A percentile compares a stretch with the other conserved stretches of the same genome.
Evolutionary conservation across 257 asterid species (phyloP).

Genomic region (Eustoma russellianum): DNA sequence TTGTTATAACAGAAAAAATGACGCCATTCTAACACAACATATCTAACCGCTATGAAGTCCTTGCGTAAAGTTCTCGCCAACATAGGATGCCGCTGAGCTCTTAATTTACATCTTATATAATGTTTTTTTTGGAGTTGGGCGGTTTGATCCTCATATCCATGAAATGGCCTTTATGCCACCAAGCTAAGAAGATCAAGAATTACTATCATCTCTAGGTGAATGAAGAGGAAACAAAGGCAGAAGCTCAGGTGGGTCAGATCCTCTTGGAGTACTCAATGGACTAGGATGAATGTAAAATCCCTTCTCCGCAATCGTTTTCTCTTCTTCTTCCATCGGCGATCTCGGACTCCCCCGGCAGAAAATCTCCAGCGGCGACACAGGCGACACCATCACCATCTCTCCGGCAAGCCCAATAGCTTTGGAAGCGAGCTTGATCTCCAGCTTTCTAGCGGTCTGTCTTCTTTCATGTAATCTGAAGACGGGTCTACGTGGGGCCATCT

Average conservation of each 20-base stretch:
- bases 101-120: too few relatives aligned
- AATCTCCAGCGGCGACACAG: constrained; percentile 61
- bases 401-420: constrained; percentile 1
- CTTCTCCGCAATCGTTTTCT: constrained; percentile 47
- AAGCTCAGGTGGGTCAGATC: constrained; percentile 67
- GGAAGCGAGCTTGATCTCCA: constrained; percentile 50
- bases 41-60: constrained; percentile 6
- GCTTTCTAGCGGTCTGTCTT: constrained; percentile 38
- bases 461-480: constrained; percentile 68
- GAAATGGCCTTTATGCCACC: neutral
- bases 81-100: too few relatives aligned
- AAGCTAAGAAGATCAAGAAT: constrained; percentile 12
- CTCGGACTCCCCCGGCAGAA: constrained; percentile 36
- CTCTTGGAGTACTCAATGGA: constrained; percentile 51
- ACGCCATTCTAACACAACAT: neutral
- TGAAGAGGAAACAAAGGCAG: constrained; percentile 69
- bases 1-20: neutral
- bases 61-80: too few relatives aligned
- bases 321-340: constrained; percentile 48
- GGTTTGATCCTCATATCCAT: too few relatives aligned
- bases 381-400: constrained; percentile 43
- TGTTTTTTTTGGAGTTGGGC: too few relatives aligned
- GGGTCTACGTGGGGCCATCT: constrained; percentile 43
- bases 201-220: constrained; percentile 26
- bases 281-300: constrained; percentile 71